phyloP scores from a whole-genome alignment of 495 filamentous ascomycete genomes.

The Aspergillus ostianus region DNA sequence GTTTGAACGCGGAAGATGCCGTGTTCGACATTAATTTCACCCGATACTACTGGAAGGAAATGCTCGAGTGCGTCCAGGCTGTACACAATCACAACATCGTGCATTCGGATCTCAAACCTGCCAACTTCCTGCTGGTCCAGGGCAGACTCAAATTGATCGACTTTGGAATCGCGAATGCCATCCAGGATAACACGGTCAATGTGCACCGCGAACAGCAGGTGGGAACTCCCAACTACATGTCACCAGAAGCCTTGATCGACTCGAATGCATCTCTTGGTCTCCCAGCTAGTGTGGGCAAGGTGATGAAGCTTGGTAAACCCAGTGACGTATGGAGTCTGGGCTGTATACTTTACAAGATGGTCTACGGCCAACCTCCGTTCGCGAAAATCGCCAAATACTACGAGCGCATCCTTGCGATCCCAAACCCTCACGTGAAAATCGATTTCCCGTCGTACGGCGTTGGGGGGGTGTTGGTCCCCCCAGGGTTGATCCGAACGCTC shows the following conservation, averaged over 20 bases:
- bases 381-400: conserved; percentile 86
- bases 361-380: conserved; percentile 89
- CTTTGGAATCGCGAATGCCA: conserved; percentile 97
- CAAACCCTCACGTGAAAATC: conserved; percentile 80
- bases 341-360: conserved; percentile 97
- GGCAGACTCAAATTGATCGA: conserved; percentile 85
- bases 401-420: conserved; percentile 74
- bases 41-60: conserved; percentile 98
- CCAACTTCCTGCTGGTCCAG: conserved; percentile 87
- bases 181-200: conserved; percentile 94
- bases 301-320: conserved; percentile 95
- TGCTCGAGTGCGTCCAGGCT: conserved; percentile 91
- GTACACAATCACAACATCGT: conserved; percentile 90
- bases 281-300: conserved; percentile 59
- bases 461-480: conserved; percentile 69
- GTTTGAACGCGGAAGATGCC: conserved; percentile 69
- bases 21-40: conserved; percentile 83
- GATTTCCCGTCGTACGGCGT: conserved; percentile 75
- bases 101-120: conserved; percentile 93
- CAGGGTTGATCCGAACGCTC: conserved; percentile 68
- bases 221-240: conserved; percentile 98
- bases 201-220: conserved; percentile 94
- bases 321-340: conserved; percentile 95
- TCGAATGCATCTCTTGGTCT: conserved; percentile 66
- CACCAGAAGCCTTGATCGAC: conserved; percentile 87